A percentile compares a stretch with the other conserved stretches of the same genome.
Evolutionary conservation across 2,329 filamentous ascomycete species (phyloP).

Genomic region (Colletotrichum sublineola): DNA sequence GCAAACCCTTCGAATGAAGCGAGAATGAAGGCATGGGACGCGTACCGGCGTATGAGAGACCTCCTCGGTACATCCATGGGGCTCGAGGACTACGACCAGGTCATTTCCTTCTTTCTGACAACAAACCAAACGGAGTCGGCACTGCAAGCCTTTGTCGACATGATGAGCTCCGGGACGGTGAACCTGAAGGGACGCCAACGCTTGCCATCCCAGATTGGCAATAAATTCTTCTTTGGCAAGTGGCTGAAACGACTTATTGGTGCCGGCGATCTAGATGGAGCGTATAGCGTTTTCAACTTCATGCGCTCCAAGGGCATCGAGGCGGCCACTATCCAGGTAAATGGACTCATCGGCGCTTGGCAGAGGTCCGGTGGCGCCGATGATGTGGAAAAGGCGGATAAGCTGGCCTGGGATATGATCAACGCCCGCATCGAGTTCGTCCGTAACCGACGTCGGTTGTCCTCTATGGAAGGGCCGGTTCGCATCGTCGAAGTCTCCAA

Average conservation of each 20-base stretch:
- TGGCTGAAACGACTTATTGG: slow-evolving; percentile 90
- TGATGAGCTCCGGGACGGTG: slow-evolving; percentile 78
- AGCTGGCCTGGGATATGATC: slow-evolving; percentile 83
- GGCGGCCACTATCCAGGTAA: slow-evolving; percentile 81
- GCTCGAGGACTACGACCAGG: slow-evolving; percentile 81
- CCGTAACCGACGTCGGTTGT: slow-evolving; percentile 57
- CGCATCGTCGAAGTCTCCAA: slow-evolving; percentile 45
- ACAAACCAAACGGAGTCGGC: slow-evolving; percentile 75
- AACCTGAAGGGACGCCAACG: slow-evolving; percentile 58
- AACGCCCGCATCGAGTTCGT: slow-evolving; percentile 75
- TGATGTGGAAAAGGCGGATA: slow-evolving; percentile 73
- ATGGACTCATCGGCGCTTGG: slow-evolving; percentile 85
- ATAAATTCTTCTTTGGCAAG: slow-evolving; percentile 87
- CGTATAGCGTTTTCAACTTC: slow-evolving; percentile 78
- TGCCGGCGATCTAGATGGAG: slow-evolving; percentile 77
- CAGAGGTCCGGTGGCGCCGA: slow-evolving; percentile 71
- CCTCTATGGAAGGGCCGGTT: slow-evolving; percentile 46
- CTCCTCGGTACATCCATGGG: slow-evolving; percentile 72
- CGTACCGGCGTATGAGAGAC: slow-evolving; percentile 75
- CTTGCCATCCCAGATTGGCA: slow-evolving; percentile 67
- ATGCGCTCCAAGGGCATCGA: slow-evolving; percentile 79
- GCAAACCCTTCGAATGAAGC: slow-evolving; percentile 60
- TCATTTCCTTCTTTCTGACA: slow-evolving; percentile 78
- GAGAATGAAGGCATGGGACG: slow-evolving; percentile 72
- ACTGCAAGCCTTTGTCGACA: slow-evolving; percentile 85